Evolutionary conservation across 345 rosid genomes (phyloP).

Genomic region (Sisymbrium altissimum): DNA sequence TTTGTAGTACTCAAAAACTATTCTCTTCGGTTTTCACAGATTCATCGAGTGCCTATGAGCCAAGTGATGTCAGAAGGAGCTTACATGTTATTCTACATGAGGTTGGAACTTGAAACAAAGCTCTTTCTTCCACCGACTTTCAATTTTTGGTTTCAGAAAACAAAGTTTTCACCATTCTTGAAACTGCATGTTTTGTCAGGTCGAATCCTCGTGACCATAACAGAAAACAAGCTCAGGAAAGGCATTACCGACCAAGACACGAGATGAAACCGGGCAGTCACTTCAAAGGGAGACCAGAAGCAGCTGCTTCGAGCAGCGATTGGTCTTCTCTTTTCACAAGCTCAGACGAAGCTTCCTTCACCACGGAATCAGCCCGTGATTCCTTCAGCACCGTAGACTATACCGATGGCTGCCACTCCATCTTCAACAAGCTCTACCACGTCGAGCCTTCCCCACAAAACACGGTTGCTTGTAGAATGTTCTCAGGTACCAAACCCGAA

Average conservation of each 20-base stretch:
- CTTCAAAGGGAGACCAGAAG: slow-evolving; percentile 24
- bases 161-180: background rate
- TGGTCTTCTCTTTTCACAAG: slow-evolving; percentile 78
- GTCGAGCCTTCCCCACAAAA: slow-evolving; percentile 41
- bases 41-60: slow-evolving; percentile 59
- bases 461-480: slow-evolving; percentile 53
- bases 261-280: slow-evolving; percentile 37
- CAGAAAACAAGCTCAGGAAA: slow-evolving; percentile 35
- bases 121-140: too few relatives aligned
- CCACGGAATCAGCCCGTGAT: slow-evolving; percentile 84
- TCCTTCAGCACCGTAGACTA: slow-evolving; percentile 72
- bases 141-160: too few relatives aligned
- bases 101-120: slow-evolving; percentile 40
- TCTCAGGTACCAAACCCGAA: slow-evolving; percentile 45
- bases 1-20: background rate
- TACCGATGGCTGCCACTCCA: slow-evolving; percentile 54
- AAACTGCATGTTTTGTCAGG: slow-evolving; percentile 33
- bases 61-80: slow-evolving; percentile 95
- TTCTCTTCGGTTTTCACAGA: slow-evolving; percentile 30
- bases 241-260: slow-evolving; percentile 30
- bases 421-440: slow-evolving; percentile 48
- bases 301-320: slow-evolving; percentile 70
- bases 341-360: slow-evolving; percentile 86
- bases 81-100: slow-evolving; percentile 75
- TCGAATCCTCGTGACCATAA: slow-evolving; percentile 47